phyloP scores from a whole-genome alignment of 768 basidiomycete species.

The Lactarius indigo region DNA sequence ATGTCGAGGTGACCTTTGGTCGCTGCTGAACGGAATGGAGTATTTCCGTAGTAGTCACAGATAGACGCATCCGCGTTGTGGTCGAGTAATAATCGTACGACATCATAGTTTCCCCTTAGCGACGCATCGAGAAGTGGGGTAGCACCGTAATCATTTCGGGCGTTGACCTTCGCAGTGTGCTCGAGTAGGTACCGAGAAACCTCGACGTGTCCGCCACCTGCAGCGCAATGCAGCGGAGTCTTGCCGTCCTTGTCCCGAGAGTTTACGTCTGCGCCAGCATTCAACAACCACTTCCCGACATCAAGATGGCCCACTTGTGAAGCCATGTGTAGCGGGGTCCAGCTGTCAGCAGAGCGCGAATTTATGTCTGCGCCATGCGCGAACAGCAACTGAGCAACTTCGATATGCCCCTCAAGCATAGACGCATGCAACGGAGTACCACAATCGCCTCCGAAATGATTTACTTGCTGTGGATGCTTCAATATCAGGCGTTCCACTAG shows the following conservation, averaged over 20 bases:
- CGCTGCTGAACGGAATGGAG: no score
- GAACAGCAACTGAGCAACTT: neutral
- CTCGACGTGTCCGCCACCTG: neutral
- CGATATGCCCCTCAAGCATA: neutral
- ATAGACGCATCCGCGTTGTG: neutral
- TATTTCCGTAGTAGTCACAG: no score
- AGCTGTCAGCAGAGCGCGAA: neutral
- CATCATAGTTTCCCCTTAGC: fast-evolving
- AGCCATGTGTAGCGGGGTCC: neutral
- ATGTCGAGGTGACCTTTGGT: no score
- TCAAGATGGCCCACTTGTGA: neutral
- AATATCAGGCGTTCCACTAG: neutral
- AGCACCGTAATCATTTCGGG: neutral
- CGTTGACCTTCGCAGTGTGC: neutral
- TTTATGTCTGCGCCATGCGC: neutral
- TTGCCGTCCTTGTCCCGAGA: neutral
- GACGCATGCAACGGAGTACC: neutral
- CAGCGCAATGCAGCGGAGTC: neutral
- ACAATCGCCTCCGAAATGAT: neutral
- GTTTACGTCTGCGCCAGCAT: neutral
- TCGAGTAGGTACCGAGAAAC: neutral
- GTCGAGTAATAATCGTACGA: neutral
- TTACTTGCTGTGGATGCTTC: neutral
- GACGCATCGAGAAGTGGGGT: neutral
- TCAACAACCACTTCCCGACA: neutral